Percentiles rank a stretch among this genome's conserved stretches.
Conservation (phyloP, 768 basidiomycete genomes). For the Mycena floridula region DNA sequence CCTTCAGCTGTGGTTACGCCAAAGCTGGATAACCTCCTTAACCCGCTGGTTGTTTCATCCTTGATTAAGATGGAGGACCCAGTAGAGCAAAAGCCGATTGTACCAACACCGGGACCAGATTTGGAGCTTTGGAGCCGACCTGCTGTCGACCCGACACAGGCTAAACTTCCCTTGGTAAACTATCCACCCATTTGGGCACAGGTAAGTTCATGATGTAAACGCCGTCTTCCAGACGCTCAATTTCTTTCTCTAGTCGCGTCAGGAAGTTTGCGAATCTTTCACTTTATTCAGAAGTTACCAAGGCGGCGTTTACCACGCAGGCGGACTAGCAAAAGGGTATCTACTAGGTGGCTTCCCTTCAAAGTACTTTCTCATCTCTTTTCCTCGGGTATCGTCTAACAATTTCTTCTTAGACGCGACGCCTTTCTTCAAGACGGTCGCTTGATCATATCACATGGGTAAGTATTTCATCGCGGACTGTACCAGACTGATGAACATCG, state of each 20-base stretch:
- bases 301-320: slow-evolving; percentile 65
- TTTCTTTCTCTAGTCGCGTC: slow-evolving; percentile 50
- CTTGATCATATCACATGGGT: slow-evolving; percentile 85
- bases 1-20: too few relatives aligned
- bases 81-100: too few relatives aligned
- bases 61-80: too few relatives aligned
- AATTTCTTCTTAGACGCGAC: slow-evolving; percentile 49
- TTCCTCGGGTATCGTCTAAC: slow-evolving; percentile 3
- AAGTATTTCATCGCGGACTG: slow-evolving; percentile 14
- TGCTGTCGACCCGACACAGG: not conserved
- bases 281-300: slow-evolving; percentile 76
- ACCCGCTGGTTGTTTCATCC: too few relatives aligned
- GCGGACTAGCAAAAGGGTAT: slow-evolving; percentile 66
- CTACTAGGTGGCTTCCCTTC: slow-evolving; percentile 68
- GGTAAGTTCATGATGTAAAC: slow-evolving; percentile 16
- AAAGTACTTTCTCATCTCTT: slow-evolving; percentile 32
- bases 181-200: slow-evolving; percentile 40
- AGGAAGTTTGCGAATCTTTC: slow-evolving; percentile 79
- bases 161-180: slow-evolving; percentile 17
- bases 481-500: not conserved
- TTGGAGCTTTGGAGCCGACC: not conserved
- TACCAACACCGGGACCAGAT: not conserved
- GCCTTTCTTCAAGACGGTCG: slow-evolving; percentile 56
- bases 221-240: not conserved
- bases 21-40: too few relatives aligned